Base-by-base conservation (phyloP, 129 eudicot species). In the Cynara cardunculus region DNA sequence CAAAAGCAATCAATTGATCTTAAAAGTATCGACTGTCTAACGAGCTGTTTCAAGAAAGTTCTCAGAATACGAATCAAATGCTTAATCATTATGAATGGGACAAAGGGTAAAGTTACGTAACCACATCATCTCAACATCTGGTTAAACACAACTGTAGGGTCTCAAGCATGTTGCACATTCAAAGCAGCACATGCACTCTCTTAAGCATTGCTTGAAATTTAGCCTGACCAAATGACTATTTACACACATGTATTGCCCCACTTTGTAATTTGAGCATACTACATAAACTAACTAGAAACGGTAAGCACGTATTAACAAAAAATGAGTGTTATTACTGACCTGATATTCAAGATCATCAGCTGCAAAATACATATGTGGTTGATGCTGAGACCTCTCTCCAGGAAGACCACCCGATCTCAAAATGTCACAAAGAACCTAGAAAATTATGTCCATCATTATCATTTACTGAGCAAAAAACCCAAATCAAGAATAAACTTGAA, bases 271-370 rank as follows among this genome's bases (percentile, higher is more conserved):
- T 56, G 71, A 21, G 26, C 71, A 69, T 79, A 56, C 32, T 28
- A 69, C 56, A 61, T 53, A 83, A 68, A 35, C 72, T 14, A 65
- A 32, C 44, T 59, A 62, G 3, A 12, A 30, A 25, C 3, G 25
- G 27, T 37, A 66, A 78, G 18, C 13, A 78, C 26, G 39, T 62
- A 32, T 25, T 24, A 41, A 39, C 32, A 81, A 39, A 81, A 8
- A 71, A 39, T 75, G 22, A 78, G 26, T 46, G 69, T 73, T 32
- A 72, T 10, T 13, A 84, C 76, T 70, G 69, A 90, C 94, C 94
- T 88, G 94, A 59, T 90, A 90, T 82, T 90, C 87, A 80, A 90
- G 89, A 84, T 90, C 94, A 82, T 90, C 91, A 64, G 94, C 94
- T 39, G 94, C 91, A 88, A 90, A 90, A 72, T 88, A 90, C 81